These are phyloP conservation scores for Coniochaeta hoffmannii DNA, from an alignment of 2,329 filamentous ascomycete genomes.

Conservation along the genomic window DNA sequence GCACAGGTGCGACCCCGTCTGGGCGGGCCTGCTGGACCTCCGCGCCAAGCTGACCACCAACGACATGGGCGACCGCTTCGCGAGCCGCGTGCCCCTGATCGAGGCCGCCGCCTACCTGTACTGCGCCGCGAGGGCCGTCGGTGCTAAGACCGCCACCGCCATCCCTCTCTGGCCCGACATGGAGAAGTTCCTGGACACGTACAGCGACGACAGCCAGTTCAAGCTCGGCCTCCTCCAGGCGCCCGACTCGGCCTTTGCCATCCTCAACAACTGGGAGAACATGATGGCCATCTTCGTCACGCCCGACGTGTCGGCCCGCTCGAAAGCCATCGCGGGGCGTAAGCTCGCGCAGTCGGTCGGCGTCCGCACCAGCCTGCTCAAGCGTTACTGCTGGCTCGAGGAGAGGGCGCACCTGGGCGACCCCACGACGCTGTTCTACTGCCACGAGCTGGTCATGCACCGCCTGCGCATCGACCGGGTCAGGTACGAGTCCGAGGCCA, in stretches of 20 bases:
- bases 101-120: slow-evolving; percentile 16
- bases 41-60: slow-evolving; percentile 14
- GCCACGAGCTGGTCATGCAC: slow-evolving; percentile 4
- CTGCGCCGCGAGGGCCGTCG: slow-evolving; percentile 5
- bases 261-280: slow-evolving; percentile 1
- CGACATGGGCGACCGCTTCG: slow-evolving; percentile 14
- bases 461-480: not conserved
- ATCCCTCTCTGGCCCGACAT: slow-evolving; percentile 13
- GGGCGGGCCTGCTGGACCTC: slow-evolving; percentile 17
- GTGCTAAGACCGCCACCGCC: not conserved
- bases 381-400: slow-evolving; percentile 7
- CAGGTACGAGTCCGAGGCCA: not conserved
- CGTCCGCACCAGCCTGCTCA: slow-evolving; percentile 6
- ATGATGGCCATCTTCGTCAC: not conserved
- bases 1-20: slow-evolving; percentile 16
- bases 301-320: not conserved
- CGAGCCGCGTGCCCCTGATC: slow-evolving; percentile 13
- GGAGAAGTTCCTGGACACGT: slow-evolving; percentile 11
- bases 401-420: not conserved
- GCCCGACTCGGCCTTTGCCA: slow-evolving; percentile 1
- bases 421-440: slow-evolving; percentile 5
- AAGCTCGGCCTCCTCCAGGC: slow-evolving; percentile 3
- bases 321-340: not conserved
- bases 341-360: slow-evolving; percentile 3
- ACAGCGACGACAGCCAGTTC: slow-evolving; percentile 7